Conservation (phyloP, 2,329 filamentous ascomycete species). For the Aspergillus sp. region DNA sequence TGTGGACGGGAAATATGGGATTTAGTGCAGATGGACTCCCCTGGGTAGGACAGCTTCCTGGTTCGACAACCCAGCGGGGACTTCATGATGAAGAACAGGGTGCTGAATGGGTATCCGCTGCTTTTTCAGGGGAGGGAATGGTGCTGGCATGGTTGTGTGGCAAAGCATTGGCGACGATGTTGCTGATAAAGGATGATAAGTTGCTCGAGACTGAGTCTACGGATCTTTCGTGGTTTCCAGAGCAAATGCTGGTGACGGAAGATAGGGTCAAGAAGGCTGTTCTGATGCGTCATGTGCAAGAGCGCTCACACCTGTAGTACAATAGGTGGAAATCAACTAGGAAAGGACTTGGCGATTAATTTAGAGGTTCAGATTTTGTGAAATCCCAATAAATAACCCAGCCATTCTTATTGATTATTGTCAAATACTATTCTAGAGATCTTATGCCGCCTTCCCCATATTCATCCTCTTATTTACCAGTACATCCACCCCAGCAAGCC, state of each 20-base stretch:
- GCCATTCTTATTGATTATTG: too few relatives aligned
- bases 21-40: conserved; percentile 53
- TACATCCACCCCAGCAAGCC: conserved; percentile 24
- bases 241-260: conserved; percentile 31
- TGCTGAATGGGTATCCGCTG: conserved; percentile 32
- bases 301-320: neutral
- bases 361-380: too few relatives aligned
- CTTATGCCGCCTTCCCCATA: conserved; percentile 9
- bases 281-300: conserved; percentile 9
- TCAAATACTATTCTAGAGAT: too few relatives aligned
- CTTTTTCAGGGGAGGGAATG: conserved; percentile 36
- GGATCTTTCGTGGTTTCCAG: conserved; percentile 32
- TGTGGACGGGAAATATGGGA: conserved; percentile 50
- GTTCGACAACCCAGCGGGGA: conserved; percentile 15
- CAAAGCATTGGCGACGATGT: conserved; percentile 29
- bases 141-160: conserved; percentile 35
- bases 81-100: neutral
- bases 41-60: conserved; percentile 51
- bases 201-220: neutral
- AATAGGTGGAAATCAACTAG: neutral
- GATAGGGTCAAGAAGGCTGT: conserved; percentile 22
- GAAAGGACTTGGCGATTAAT: too few relatives aligned
- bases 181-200: conserved; percentile 21
- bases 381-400: too few relatives aligned
- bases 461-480: conserved; percentile 26